Evolutionary conservation across 129 eudicot genomes (phyloP).

Genomic region (Oenanthe sinensis): DNA sequence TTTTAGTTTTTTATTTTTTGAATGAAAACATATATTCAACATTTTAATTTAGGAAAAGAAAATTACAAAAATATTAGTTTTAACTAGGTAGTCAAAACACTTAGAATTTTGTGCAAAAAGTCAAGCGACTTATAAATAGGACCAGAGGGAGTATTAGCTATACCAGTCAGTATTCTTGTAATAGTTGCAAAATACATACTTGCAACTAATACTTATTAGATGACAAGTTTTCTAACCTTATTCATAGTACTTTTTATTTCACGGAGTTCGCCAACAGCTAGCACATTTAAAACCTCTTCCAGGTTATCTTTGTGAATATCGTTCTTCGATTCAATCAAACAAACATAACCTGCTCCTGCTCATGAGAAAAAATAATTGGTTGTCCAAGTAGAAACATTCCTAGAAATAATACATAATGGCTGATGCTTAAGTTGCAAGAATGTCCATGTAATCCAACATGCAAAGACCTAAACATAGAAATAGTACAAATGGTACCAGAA

Average conservation of each 20-base stretch:
- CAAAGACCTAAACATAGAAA: slow-evolving; percentile 1
- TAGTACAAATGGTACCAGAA: slow-evolving; percentile 35
- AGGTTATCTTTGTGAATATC: slow-evolving; percentile 41
- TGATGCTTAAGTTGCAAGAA: not conserved
- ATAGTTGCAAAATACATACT: not conserved
- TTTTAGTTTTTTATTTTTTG: too few relatives aligned
- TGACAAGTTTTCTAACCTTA: slow-evolving; percentile 39
- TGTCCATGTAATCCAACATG: slow-evolving; percentile 1
- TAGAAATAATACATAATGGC: slow-evolving; percentile 4
- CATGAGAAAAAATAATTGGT: slow-evolving; percentile 14
- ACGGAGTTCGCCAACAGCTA: slow-evolving; percentile 63
- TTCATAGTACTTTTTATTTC: slow-evolving; percentile 42
- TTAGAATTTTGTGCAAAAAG: too few relatives aligned
- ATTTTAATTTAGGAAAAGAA: too few relatives aligned
- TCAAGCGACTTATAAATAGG: too few relatives aligned
- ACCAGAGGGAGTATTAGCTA: too few relatives aligned
- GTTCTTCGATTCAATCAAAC: slow-evolving; percentile 22
- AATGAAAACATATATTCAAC: too few relatives aligned
- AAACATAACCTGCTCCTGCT: slow-evolving; percentile 59
- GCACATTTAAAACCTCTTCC: slow-evolving; percentile 48
- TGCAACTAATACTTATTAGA: not conserved
- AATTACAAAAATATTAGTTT: too few relatives aligned
- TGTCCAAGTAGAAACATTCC: not conserved
- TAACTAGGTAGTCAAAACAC: too few relatives aligned
- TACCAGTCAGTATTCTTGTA: not conserved